Base-by-base conservation (phyloP, 345 rosid genomes). In the Dimocarpus longan region DNA sequence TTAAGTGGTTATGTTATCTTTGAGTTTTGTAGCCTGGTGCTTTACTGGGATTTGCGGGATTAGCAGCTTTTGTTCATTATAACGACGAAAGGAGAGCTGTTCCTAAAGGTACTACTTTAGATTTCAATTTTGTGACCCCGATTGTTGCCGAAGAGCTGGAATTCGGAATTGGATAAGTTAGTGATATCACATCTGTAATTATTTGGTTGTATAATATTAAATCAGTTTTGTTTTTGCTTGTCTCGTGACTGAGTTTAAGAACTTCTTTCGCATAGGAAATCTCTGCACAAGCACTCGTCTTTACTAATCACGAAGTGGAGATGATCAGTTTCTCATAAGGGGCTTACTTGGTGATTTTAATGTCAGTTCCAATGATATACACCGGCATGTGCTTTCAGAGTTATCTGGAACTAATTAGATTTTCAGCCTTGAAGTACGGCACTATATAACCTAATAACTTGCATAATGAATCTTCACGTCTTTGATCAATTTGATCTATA, bases 1-100 rank as follows among this genome's bases (percentile, higher is more conserved):
- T 74, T 44, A 48, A 63, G 16, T 65, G 19, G 52, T 71, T 74
- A n/a, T 44, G 43, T 21, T 50, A 48, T 32, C 37, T 21, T 24
- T 13, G 10, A 42, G 11, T 63, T 71, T 71, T 89, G 79, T 87
- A 95, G 99, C 97, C 97, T 44, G 80, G 84, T 78, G 81, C 83
- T 76, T 24, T 90, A 19, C 85, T 91, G 62, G 95, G 93, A 50
- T 88, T 94, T 75, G 79, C 78, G 52, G 98, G 99, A 57, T 57
- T 91, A 22, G 80, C 85, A n/a, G 5, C 87, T 70, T 78, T 88
- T 56, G 40, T 94, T 77, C 97, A 87, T 85, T 91, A 85, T 64
- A 94, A 96, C 81, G 99, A 93, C 5, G 93, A 96, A 86, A 87
- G 92, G 77, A 91, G 99, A 88, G 90, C 85, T 28, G 56, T 88